Evolutionary conservation across 1,284 basidiomycete species (phyloP), one percentile per base, ranked within the genome.

Genomic region (Tetrapyrgos nigripes): DNA sequence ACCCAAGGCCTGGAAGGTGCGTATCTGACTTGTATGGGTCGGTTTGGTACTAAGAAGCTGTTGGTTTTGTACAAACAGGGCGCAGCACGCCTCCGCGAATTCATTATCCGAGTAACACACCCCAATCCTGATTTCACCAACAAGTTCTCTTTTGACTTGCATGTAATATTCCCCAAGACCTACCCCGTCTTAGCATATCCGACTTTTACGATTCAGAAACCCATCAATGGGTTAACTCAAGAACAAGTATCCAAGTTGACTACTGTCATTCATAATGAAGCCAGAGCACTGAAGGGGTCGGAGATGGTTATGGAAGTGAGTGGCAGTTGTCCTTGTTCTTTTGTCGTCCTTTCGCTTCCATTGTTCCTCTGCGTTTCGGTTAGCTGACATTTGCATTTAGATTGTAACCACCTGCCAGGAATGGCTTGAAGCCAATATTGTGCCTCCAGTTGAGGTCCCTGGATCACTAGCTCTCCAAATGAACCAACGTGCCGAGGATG

Each of bases 1-100:
- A 37, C 85, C 89, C n/a, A 91, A 84, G 68, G 91, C 83, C 57
- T 93, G 91, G 91, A 92, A 91, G 83, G 90, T 89, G 50, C 14
- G 31, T 33, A 33, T 58, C 49, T 17, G 31, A 11, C 17, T 59
- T 57, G 19, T 3, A 26, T 54, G 13, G 21, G 27, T 27, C 44
- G 14, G 10, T 53, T 24, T 47, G 27, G 26, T 37, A 49, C 46
- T 53, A 26, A 19, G 37, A 17, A 58, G 35, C 29, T 35, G 27
- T 52, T 64, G 52, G 64, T 61, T 3, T 45, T 62, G 48, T 19
- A n/a, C n/a, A n/a, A 47, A 1, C 61, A 92, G 90, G 84, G 83
- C 61, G 91, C 90, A 29, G 74, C 79, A 29, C 78, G 87, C 64
- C 75, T 89, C 33, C 87, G 83, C 53, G 91, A 92, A 74, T 92